A percentile compares a stretch with the other conserved stretches of the same genome.
Evolutionary conservation across 345 rosid genomes (phyloP).

Genomic region (Corchorus capsularis): DNA sequence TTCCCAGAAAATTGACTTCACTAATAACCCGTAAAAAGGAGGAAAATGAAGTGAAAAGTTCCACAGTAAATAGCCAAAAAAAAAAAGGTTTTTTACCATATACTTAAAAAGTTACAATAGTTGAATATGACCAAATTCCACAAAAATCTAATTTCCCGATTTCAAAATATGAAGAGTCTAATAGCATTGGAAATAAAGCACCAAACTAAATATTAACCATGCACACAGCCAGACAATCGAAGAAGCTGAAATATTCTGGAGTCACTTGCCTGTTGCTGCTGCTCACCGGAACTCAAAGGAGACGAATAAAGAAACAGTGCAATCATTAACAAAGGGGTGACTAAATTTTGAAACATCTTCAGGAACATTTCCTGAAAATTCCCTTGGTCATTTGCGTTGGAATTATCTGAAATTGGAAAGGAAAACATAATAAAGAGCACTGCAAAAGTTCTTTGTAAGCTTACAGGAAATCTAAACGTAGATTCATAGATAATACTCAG

Average conservation of each 20-base stretch:
- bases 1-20: not conserved
- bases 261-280: constrained; percentile 66
- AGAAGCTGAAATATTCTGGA: not conserved
- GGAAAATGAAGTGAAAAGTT: not conserved
- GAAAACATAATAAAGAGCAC: not conserved
- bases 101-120: not conserved
- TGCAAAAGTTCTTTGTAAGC: not conserved
- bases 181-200: not conserved
- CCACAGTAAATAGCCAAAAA: not conserved
- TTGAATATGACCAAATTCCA: not conserved
- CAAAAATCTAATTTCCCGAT: not conserved
- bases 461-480: not conserved
- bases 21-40: not conserved
- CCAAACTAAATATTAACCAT: not conserved
- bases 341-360: constrained; percentile 51
- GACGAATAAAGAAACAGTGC: constrained; percentile 51
- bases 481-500: not conserved
- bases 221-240: not conserved
- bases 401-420: constrained; percentile 59
- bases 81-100: not conserved
- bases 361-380: constrained; percentile 49
- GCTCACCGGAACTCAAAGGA: constrained; percentile 48
- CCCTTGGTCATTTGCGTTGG: constrained; percentile 56
- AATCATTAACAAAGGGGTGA: constrained; percentile 58
- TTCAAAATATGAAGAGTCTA: not conserved